Evolutionary conservation across 352 stramenopile genomes (phyloP).

Genomic region (Phytophthora pseudosyringae): DNA sequence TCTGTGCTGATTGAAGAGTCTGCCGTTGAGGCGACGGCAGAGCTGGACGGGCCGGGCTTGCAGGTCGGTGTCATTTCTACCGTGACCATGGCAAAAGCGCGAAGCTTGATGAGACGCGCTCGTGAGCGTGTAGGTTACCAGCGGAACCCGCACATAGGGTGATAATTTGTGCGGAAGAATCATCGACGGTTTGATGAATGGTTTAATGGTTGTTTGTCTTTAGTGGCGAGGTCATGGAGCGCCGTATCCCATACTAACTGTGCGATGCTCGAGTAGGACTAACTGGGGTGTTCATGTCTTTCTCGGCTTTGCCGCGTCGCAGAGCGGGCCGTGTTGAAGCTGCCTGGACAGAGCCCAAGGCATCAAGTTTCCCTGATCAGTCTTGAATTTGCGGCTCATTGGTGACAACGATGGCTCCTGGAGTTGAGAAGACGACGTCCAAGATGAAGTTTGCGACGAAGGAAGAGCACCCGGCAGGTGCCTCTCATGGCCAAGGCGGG

Average conservation of each 20-base stretch:
- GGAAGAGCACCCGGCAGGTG: constrained; percentile 14
- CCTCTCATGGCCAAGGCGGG: constrained; percentile 4
- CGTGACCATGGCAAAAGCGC: no score
- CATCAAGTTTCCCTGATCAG: neutral
- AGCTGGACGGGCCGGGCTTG: no score
- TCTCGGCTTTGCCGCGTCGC: constrained; percentile 1
- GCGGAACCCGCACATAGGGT: no score
- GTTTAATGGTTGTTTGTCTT: no score
- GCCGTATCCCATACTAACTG: constrained; percentile 3
- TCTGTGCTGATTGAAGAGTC: no score
- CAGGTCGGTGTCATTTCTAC: no score
- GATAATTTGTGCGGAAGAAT: neutral
- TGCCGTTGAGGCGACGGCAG: no score
- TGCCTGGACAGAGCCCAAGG: neutral
- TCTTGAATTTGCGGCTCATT: constrained; percentile 16
- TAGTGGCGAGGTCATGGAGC: neutral
- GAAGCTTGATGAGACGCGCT: no score
- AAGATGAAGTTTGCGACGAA: constrained; percentile 27
- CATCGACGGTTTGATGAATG: neutral
- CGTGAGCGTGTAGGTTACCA: no score
- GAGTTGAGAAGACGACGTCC: constrained; percentile 14
- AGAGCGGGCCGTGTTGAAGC: constrained; percentile 10
- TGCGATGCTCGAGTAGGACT: neutral
- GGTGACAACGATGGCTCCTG: constrained; percentile 24
- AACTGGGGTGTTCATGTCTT: neutral